Base-by-base conservation (phyloP, 352 stramenopile genomes). In the Blastocystis sp. region DNA sequence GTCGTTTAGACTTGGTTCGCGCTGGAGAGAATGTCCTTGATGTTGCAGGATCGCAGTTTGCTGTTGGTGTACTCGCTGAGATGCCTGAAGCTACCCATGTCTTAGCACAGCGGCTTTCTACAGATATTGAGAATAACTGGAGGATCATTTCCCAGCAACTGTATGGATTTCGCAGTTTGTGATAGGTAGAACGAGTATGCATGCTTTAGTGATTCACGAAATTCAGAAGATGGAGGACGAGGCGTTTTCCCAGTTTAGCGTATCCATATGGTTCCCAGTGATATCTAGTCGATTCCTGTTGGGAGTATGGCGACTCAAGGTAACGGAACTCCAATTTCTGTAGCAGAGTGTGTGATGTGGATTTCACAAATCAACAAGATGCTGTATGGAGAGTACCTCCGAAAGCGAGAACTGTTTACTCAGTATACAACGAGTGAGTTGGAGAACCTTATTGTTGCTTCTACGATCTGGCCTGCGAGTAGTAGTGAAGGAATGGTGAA, bases 111-210 rank as follows among this genome's bases (percentile, higher is more conserved):
- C 16, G 26, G 8, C 26, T 85, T 24, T 41, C 73, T 24, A 13
- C 39, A n/a, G 73, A 85, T 41, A 85, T 85, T 34, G 30, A 85
- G 20, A 65, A 68, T 43, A 85, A 85, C 16, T 85, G 73, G 73
- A n/a, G 20, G 20, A 45, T 85, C 8, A 30, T 85, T 24, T 85
- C 73, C 20, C 45, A 85, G 56, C 73, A 85, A 39, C 26, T 85
- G 73, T 85, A 24, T 59, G 7, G 41, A 11, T n/a, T n/a, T 78
- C 4, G 24, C 9, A 54, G 24, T 9, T 47, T 53, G 45, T 66
- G n/a, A 68, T 16, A 3, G 20, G 16, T 85, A 85, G 73, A 2
- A 43, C 26, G 2, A 69, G 53, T 26, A 65, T 85, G 47, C 34
- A 85, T 43, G 73, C 73, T 16, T 45, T 85, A 13, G 73, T 85